Base-by-base conservation (phyloP, 1,284 basidiomycete genomes). In the Ceratobasidium sp. region DNA sequence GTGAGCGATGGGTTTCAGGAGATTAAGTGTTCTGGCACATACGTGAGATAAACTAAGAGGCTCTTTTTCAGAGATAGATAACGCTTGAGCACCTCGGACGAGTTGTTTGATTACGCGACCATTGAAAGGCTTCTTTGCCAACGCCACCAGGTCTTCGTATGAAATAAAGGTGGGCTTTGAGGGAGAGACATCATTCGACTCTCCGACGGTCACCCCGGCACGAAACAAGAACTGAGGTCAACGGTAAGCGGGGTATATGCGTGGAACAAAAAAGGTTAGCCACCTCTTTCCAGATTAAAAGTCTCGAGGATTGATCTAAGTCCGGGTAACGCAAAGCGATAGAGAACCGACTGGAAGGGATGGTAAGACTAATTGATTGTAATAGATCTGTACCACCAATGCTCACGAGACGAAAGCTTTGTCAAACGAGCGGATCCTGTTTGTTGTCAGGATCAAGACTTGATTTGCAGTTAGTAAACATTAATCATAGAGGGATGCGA, bases 71-170 rank as follows among this genome's bases (percentile, higher is more conserved):
- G 85, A 87, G 22, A 84, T 74, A 19, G 89, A 89, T 45, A 91
- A 82, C 44, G 87, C 88, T 73, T 87, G 85, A 44, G 89, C 89
- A 1, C 89, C 90, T 73, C 87, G 83, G 22, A 86, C 87, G 1
- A 87, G 87, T 76, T 91, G 90, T 85, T 90, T 90, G 78, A 91
- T 90, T 80, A 89, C 87, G 51, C 89, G 80, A 8, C 89, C 89
- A 77, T 90, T 90, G 75, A 89, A 82, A 27, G 86, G 81, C 63
- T 86, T 83, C 75, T 81, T 81, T 2, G 87, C 86, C 17, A 90
- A 82, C 65, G 82, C 79, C 57, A 77, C 79, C 36, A 89, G 81
- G 69, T 88, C 81, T 45, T 81, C 84, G 2, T 82, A 80, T 1
- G 82, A 82, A 48, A 89, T 81, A 9, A 77, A 80, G 17, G 22